Evolutionary conservation across 2,329 filamentous ascomycete genomes (phyloP).

Genomic region (Colletotrichum tamarilloi): DNA sequence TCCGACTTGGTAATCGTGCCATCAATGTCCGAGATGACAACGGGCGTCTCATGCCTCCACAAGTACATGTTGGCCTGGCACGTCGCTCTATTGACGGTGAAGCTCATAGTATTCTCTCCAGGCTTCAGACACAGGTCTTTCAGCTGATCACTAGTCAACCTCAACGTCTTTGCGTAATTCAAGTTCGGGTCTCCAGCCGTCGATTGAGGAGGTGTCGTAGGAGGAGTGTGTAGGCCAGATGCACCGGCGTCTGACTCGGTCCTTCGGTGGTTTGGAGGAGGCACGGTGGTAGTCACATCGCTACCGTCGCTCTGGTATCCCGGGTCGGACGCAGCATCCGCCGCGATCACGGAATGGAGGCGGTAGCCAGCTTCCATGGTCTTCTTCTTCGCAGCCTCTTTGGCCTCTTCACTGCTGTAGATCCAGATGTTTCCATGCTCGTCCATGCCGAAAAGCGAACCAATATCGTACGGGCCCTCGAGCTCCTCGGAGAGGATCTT

Average conservation of each 20-base stretch:
- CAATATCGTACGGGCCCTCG: slow-evolving; percentile 95
- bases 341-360: slow-evolving; percentile 61
- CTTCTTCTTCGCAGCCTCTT: slow-evolving; percentile 83
- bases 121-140: slow-evolving; percentile 84
- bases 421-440: slow-evolving; percentile 99
- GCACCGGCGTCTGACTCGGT: slow-evolving; percentile 75
- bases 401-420: slow-evolving; percentile 97
- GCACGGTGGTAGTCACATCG: slow-evolving; percentile 62
- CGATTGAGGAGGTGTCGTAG: slow-evolving; percentile 75
- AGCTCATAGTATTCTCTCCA: slow-evolving; percentile 94
- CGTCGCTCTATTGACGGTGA: slow-evolving; percentile 94
- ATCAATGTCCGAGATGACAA: slow-evolving; percentile 98
- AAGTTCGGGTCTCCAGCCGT: slow-evolving; percentile 76
- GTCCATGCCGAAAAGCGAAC: slow-evolving; percentile 92
- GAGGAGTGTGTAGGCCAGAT: slow-evolving; percentile 70
- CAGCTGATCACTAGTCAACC: slow-evolving; percentile 94
- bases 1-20: slow-evolving; percentile 99
- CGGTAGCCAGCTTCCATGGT: slow-evolving; percentile 55
- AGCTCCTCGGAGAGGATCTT: slow-evolving; percentile 94
- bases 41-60: slow-evolving; percentile 90
- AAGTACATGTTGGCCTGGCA: slow-evolving; percentile 94
- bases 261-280: slow-evolving; percentile 64
- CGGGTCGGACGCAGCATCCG: slow-evolving; percentile 91
- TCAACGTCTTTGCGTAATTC: slow-evolving; percentile 96
- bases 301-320: slow-evolving; percentile 95